These are phyloP conservation scores for Triadica sebifera DNA, from an alignment of 345 rosid species.

Conservation along the genomic window DNA sequence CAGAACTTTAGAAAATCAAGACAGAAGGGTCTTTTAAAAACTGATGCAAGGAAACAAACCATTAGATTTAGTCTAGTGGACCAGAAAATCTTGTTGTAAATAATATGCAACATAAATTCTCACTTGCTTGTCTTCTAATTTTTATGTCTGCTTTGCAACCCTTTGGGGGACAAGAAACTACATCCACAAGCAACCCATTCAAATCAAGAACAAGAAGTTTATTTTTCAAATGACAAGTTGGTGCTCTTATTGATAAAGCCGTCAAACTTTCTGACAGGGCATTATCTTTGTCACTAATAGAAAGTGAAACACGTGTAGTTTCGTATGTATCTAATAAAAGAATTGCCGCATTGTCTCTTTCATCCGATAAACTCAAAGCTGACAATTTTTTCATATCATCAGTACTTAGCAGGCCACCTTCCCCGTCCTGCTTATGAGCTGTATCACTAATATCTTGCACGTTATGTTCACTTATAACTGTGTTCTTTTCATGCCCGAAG, in stretches of 20 bases:
- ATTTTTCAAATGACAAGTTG: conserved; percentile 23
- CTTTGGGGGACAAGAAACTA: conserved; percentile 45
- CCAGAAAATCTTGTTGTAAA: not conserved
- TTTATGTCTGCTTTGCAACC: conserved; percentile 43
- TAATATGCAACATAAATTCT: conserved; percentile 16
- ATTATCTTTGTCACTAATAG: conserved; percentile 10
- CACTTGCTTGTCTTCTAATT: conserved; percentile 59
- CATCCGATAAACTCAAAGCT: conserved; percentile 12
- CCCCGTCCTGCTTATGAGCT: conserved; percentile 22
- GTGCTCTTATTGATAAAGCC: not conserved
- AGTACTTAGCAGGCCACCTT: conserved; percentile 3
- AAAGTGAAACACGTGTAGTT: conserved; percentile 11
- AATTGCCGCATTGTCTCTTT: conserved; percentile 11
- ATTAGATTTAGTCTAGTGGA: conserved; percentile 10
- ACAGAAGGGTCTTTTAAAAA: conserved; percentile 71
- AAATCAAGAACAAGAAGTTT: conserved; percentile 83
- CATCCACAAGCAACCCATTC: conserved; percentile 81
- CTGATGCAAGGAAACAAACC: conserved; percentile 34
- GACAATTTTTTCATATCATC: conserved; percentile 17
- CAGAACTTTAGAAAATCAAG: conserved; percentile 64
- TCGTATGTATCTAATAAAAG: not conserved
- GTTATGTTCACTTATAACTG: not conserved
- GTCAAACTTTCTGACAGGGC: not conserved
- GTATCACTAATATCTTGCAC: conserved; percentile 4
- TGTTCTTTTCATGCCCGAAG: not conserved